Base-by-base conservation (phyloP, 305 asterid species). In the Fraxinus dipetala region DNA sequence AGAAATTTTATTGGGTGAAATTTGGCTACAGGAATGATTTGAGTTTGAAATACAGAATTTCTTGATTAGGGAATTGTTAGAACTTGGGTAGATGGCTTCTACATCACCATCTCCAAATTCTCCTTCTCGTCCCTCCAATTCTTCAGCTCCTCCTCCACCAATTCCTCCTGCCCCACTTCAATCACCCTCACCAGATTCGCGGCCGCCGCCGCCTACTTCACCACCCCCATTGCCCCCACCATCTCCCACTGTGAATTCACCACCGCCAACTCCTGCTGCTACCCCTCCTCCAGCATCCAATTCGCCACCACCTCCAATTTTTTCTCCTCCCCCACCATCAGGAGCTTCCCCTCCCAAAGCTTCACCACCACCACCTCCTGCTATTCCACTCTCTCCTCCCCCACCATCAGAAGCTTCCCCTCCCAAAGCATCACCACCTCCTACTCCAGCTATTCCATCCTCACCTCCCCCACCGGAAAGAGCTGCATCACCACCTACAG, bases 91-190 rank as follows among this genome's bases (percentile, higher is more conserved):
- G 73, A 65, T 65, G 73, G 32, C 73, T 65, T 65, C 73, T 22
- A 3, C 73, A 65, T 82, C 87, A 75, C 92, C 91, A 79, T 76
- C 92, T 11, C 95, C 97, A 75, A 69, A 45, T 80, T 81, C 90
- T 34, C 38, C 86, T 1, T 16, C 61, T 51, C 61, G 22, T 8
- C 61, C 61, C 1, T 51, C 91, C 54, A 81, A 56, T 31, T 22
- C 93, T 36, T 72, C 89, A 1, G 83, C 91, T 22, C 90, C 97
- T 10, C 92, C 93, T 35, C 90, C 91, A 14, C 84, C 90, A 3
- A 70, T 85, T 75, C 85, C 87, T 28, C 79, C 86, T 30, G 28
- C 89, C 10, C 86, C 93, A n/a, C 92, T 92, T 56, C 89, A 92
- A 38, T 22, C 84, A 31, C 87, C 85, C n/a, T 83, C 86, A 0